A percentile compares a stretch with the other conserved stretches of the same genome.
Conservation (phyloP, 164 flowering plant genomes). For the Warburgia ugandensis region DNA sequence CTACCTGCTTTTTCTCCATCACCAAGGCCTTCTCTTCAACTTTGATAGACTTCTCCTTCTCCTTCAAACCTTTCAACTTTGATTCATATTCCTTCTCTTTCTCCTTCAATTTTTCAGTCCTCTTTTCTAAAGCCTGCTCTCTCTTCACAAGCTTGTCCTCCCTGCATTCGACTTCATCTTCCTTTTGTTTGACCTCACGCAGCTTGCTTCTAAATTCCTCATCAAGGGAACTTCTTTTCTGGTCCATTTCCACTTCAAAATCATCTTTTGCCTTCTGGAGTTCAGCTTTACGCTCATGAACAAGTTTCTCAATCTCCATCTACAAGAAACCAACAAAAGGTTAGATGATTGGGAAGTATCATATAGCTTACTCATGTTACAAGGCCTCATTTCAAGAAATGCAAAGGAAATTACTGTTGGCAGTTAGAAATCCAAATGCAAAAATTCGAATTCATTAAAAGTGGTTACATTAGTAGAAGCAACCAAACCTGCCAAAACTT, state of each 20-base stretch:
- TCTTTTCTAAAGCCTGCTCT: slow-evolving; percentile 62
- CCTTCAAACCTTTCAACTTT: slow-evolving; percentile 47
- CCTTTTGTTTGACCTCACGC: slow-evolving; percentile 33
- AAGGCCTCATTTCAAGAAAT: too few relatives aligned
- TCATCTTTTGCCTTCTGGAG: slow-evolving; percentile 36
- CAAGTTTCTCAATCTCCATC: slow-evolving; percentile 62
- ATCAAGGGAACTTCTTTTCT: slow-evolving; percentile 43
- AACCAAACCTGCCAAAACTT: too few relatives aligned
- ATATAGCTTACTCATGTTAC: background rate
- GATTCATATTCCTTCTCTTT: slow-evolving; percentile 62
- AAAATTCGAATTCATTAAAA: too few relatives aligned
- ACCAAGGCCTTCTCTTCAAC: slow-evolving; percentile 49
- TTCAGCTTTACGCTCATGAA: slow-evolving; percentile 56
- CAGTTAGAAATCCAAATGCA: too few relatives aligned
- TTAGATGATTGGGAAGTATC: background rate
- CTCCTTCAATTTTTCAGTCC: slow-evolving; percentile 57
- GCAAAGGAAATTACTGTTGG: too few relatives aligned
- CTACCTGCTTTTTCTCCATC: slow-evolving; percentile 35
- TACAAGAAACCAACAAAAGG: slow-evolving; percentile 11
- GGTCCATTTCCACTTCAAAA: slow-evolving; percentile 59
- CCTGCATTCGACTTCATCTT: slow-evolving; percentile 46
- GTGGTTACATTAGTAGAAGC: too few relatives aligned
- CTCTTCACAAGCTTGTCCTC: slow-evolving; percentile 57
- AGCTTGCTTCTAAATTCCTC: slow-evolving; percentile 43
- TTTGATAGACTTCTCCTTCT: slow-evolving; percentile 55